These are phyloP conservation scores for Bauhinia variegata DNA, from an alignment of 306 rosid genomes.

Conservation along the genomic window DNA sequence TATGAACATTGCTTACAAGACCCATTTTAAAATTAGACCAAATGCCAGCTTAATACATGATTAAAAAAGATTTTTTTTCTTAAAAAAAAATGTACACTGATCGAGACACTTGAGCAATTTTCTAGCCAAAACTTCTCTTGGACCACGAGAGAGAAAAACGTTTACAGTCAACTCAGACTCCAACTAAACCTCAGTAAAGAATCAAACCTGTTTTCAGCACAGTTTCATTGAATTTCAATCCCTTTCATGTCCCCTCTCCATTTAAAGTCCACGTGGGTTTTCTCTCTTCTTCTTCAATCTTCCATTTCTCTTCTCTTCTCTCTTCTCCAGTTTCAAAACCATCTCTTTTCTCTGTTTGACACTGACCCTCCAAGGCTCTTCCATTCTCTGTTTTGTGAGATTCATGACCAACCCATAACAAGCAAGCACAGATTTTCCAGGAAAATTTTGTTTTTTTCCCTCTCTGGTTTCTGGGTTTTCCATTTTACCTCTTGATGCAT, in stretches of 20 bases:
- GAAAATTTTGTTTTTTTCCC: constrained; percentile 2
- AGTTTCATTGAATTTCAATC: constrained; percentile 37
- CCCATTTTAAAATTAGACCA: constrained; percentile 29
- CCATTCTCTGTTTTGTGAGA: background rate
- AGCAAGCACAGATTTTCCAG: too few relatives aligned
- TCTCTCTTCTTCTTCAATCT: constrained; percentile 30
- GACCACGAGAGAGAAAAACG: constrained; percentile 41
- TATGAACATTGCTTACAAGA: too few relatives aligned
- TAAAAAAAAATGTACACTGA: constrained; percentile 40
- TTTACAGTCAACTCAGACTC: constrained; percentile 41
- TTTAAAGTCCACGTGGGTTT: constrained; percentile 48
- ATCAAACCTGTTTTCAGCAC: constrained; percentile 29
- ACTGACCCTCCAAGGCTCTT: background rate
- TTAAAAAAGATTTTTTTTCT: too few relatives aligned
- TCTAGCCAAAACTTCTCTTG: constrained; percentile 51
- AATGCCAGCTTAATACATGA: constrained; percentile 34
- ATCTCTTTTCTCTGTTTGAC: constrained; percentile 1
- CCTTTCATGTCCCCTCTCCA: constrained; percentile 50
- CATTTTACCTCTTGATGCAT: constrained; percentile 32
- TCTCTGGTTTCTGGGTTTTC: background rate
- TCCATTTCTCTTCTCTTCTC: constrained; percentile 2
- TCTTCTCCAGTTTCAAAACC: constrained; percentile 27
- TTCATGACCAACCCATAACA: constrained; percentile 4
- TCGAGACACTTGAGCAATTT: constrained; percentile 55
- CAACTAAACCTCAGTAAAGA: constrained; percentile 40